Evolutionary conservation across 2,329 filamentous ascomycete species (phyloP).

Genomic region (Pseudocercospora vitis): DNA sequence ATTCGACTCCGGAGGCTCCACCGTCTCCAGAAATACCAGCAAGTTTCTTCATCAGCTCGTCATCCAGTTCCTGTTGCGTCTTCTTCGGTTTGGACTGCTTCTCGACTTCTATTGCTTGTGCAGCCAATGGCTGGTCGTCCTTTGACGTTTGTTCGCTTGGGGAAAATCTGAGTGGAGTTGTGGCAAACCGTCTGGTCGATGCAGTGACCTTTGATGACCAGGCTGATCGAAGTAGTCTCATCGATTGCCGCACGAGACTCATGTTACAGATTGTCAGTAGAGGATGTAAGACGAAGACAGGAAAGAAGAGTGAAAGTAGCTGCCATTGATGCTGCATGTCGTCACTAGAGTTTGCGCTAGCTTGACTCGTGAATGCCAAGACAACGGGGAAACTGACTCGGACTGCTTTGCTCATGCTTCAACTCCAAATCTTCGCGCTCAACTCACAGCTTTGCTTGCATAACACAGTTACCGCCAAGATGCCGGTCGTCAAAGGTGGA

Average conservation of each 20-base stretch:
- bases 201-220: too few species aligned
- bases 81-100: conserved; percentile 44
- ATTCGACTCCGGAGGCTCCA: conserved; percentile 69
- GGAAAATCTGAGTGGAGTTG: neutral
- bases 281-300: neutral
- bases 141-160: conserved; percentile 15
- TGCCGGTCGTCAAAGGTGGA: conserved; percentile 67
- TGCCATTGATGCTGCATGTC: neutral
- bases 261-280: neutral
- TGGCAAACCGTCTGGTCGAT: neutral
- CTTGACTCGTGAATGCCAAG: neutral
- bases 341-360: neutral
- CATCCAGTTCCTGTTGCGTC: conserved; percentile 63
- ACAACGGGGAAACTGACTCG: neutral
- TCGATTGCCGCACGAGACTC: neutral
- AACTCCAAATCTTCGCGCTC: conserved; percentile 6
- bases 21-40: conserved; percentile 68
- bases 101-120: conserved; percentile 20
- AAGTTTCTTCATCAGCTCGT: conserved; percentile 65
- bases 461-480: conserved; percentile 39
- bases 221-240: neutral
- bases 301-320: neutral
- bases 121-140: conserved; percentile 21
- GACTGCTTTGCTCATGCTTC: neutral
- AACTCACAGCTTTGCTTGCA: neutral